Conservation (phyloP, 2,329 filamentous ascomycete genomes). For the Xylogone sp. region DNA sequence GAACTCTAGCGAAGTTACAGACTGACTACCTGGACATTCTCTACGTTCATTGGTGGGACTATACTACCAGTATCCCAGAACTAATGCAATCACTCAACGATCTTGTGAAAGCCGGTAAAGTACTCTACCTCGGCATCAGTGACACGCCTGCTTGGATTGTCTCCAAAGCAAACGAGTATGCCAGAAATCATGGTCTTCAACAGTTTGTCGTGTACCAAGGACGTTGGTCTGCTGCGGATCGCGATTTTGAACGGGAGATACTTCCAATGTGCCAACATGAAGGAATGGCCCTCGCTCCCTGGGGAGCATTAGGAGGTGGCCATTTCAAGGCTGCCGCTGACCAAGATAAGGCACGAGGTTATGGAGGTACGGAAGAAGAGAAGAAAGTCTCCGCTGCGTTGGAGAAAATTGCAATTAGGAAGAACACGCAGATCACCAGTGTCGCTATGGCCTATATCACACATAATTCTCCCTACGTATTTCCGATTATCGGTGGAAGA, state of each 20-base stretch:
- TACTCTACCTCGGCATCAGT: conserved; percentile 62
- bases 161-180: conserved; percentile 59
- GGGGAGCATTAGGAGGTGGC: conserved; percentile 45
- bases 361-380: conserved; percentile 37
- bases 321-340: conserved; percentile 41
- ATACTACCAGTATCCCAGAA: conserved; percentile 55
- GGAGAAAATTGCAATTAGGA: conserved; percentile 52
- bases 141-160: conserved; percentile 69
- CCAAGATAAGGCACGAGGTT: conserved; percentile 31
- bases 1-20: conserved; percentile 48
- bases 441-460: conserved; percentile 9
- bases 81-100: conserved; percentile 63
- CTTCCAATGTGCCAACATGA: conserved; percentile 54
- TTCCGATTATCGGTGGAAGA: conserved; percentile 12
- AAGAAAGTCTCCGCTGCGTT: conserved; percentile 43
- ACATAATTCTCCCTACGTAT: conserved; percentile 12
- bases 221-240: conserved; percentile 52
- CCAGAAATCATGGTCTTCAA: conserved; percentile 61
- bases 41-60: conserved; percentile 38
- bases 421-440: conserved; percentile 51
- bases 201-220: conserved; percentile 68
- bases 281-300: conserved; percentile 52
- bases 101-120: conserved; percentile 55
- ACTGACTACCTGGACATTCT: conserved; percentile 67
- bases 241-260: conserved; percentile 60